phyloP scores from a whole-genome alignment of 148 eudicot species.

The Nepenthes mirabilis region DNA sequence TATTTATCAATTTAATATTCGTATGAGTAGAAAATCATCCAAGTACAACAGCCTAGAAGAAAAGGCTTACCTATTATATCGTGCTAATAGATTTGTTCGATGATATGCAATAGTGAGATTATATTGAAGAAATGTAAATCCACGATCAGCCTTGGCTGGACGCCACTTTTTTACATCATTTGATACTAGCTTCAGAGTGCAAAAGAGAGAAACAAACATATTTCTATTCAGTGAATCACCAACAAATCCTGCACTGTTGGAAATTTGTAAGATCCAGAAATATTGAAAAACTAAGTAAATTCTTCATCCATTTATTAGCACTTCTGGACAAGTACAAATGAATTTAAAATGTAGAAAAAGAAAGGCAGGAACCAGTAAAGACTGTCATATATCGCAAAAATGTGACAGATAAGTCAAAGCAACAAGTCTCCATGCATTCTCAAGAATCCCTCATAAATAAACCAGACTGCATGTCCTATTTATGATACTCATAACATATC shows the following conservation, averaged over 20 bases:
- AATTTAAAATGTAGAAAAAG: too few relatives aligned
- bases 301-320: too few relatives aligned
- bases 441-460: neutral
- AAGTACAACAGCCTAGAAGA: constrained; percentile 3
- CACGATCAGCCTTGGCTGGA: constrained; percentile 91
- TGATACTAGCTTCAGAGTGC: constrained; percentile 53
- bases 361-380: too few relatives aligned
- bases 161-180: constrained; percentile 93
- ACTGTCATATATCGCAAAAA: too few relatives aligned
- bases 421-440: too few relatives aligned
- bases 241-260: constrained; percentile 79
- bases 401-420: too few relatives aligned
- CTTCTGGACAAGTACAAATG: too few relatives aligned
- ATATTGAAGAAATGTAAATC: constrained; percentile 76
- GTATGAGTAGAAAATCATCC: neutral
- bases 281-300: neutral
- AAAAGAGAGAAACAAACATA: constrained; percentile 92
- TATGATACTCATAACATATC: neutral
- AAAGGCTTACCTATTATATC: constrained; percentile 92
- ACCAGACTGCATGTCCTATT: neutral
- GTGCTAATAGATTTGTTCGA: constrained; percentile 81
- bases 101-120: constrained; percentile 91
- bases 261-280: constrained; percentile 18
- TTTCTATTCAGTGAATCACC: constrained; percentile 96
- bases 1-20: too few relatives aligned